Percentiles rank a stretch among this genome's conserved stretches.
These are phyloP conservation scores for Lobosporangium transversale DNA, from an alignment of 192 early-diverging fungal genomes.

Conservation along the genomic window DNA sequence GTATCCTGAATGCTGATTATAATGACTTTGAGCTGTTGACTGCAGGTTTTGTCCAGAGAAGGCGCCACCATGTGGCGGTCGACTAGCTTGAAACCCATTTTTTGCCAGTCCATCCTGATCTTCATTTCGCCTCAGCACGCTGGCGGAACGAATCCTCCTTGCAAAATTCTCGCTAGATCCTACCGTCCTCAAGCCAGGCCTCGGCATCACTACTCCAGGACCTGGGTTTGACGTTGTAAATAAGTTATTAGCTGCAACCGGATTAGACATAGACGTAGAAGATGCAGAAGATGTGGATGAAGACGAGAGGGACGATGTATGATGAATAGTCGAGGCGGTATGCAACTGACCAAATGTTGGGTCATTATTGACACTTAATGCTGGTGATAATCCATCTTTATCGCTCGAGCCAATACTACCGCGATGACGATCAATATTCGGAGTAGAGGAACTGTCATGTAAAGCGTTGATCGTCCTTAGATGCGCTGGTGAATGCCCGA, in stretches of 20 bases:
- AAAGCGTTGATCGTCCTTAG: conserved; percentile 32
- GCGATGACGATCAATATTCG: conserved; percentile 5
- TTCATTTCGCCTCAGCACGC: conserved; percentile 51
- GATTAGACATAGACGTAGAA: conserved; percentile 17
- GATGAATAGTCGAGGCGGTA: not conserved
- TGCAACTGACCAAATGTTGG: conserved; percentile 24
- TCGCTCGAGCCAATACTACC: conserved; percentile 24
- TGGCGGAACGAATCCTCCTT: conserved; percentile 59
- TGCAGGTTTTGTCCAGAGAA: conserved; percentile 9
- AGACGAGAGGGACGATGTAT: conserved; percentile 18
- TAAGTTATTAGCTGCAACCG: conserved; percentile 6
- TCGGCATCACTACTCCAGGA: conserved; percentile 13
- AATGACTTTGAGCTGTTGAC: not conserved
- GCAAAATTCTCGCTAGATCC: conserved; percentile 53
- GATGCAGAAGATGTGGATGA: conserved; percentile 18
- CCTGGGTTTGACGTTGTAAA: conserved; percentile 5
- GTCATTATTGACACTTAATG: conserved; percentile 28
- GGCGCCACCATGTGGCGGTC: conserved; percentile 18
- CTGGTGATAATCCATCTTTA: conserved; percentile 33
- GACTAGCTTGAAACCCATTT: conserved; percentile 25
- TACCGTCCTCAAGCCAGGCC: conserved; percentile 38
- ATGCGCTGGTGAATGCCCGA: conserved; percentile 47
- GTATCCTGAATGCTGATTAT: conserved; percentile 26
- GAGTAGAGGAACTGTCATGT: not conserved
- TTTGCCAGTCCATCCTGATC: conserved; percentile 58